Percentiles rank a stretch among this genome's conserved stretches.
phyloP scores from a whole-genome alignment of 805 yeast species.

The Candida sanyiensis region DNA sequence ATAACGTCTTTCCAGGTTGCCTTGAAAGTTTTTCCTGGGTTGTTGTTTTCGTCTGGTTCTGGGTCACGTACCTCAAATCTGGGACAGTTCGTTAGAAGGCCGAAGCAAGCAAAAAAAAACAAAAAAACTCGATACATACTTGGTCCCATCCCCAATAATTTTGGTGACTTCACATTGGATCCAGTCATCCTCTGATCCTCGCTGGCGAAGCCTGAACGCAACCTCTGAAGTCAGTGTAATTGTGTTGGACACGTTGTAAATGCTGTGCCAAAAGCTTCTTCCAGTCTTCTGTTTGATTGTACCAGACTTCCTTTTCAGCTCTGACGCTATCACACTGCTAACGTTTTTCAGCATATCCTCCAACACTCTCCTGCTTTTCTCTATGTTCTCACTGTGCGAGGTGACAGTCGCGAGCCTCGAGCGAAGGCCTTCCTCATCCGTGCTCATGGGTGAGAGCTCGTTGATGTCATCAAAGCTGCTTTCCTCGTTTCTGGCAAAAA shows the following conservation, averaged over 20 bases:
- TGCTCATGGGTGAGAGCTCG: slow-evolving; percentile 25
- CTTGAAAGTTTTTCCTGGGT: slow-evolving; percentile 80
- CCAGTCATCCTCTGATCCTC: slow-evolving; percentile 85
- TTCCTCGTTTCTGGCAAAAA: slow-evolving; percentile 56
- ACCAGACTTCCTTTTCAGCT: slow-evolving; percentile 21
- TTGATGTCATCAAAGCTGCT: slow-evolving; percentile 40
- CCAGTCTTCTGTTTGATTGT: slow-evolving; percentile 24
- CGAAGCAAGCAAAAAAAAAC: slow-evolving; percentile 6
- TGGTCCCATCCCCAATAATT: slow-evolving; percentile 65
- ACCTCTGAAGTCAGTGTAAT: slow-evolving; percentile 71
- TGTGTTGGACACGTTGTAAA: slow-evolving; percentile 54
- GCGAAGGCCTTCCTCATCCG: slow-evolving; percentile 35
- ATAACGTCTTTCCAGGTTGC: slow-evolving; percentile 78
- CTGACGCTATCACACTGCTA: slow-evolving; percentile 34
- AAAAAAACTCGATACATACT: slow-evolving; percentile 14
- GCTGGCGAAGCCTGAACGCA: slow-evolving; percentile 70
- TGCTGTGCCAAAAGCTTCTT: slow-evolving; percentile 38
- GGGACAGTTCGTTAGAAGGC: slow-evolving; percentile 16
- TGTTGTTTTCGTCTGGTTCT: slow-evolving; percentile 91
- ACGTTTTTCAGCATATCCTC: slow-evolving; percentile 42
- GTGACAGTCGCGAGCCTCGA: slow-evolving; percentile 35
- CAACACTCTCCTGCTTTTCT: slow-evolving; percentile 41
- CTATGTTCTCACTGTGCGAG: slow-evolving; percentile 54
- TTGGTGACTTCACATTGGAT: slow-evolving; percentile 87
- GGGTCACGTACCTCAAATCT: slow-evolving; percentile 93